Evolutionary conservation across 1,139 yeast species (phyloP).

Genomic region (Meyerozyma sp.): DNA sequence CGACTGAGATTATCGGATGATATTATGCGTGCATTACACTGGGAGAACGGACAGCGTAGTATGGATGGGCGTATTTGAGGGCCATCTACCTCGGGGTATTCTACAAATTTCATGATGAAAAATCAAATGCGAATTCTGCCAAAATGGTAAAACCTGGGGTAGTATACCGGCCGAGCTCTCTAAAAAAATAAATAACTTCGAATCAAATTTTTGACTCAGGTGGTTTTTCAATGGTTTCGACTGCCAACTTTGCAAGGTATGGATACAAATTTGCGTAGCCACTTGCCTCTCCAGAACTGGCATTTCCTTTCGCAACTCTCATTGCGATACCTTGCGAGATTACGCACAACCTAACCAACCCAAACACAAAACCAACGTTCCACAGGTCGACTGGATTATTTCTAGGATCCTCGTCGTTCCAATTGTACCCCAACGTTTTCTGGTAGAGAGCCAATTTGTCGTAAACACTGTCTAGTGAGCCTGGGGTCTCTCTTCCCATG

Average conservation of each 20-base stretch:
- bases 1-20: not conserved
- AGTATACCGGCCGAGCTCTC: not conserved
- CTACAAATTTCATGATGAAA: not conserved
- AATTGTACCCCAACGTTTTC: constrained; percentile 21
- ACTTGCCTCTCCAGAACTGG: constrained; percentile 54
- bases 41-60: not conserved
- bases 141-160: not conserved
- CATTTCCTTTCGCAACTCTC: constrained; percentile 52
- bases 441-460: constrained; percentile 24
- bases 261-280: constrained; percentile 41
- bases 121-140: not conserved
- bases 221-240: constrained; percentile 8
- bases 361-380: constrained; percentile 57
- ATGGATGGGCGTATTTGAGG: not conserved
- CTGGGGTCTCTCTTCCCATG: constrained; percentile 33
- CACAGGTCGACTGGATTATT: constrained; percentile 43
- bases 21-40: not conserved
- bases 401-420: constrained; percentile 29
- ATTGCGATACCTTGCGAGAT: constrained; percentile 68
- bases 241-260: constrained; percentile 35
- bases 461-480: constrained; percentile 19
- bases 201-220: not conserved
- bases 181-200: not conserved
- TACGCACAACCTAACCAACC: constrained; percentile 53
- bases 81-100: not conserved